Conservation (phyloP, 306 rosid genomes). For the Mucuna pruriens region DNA sequence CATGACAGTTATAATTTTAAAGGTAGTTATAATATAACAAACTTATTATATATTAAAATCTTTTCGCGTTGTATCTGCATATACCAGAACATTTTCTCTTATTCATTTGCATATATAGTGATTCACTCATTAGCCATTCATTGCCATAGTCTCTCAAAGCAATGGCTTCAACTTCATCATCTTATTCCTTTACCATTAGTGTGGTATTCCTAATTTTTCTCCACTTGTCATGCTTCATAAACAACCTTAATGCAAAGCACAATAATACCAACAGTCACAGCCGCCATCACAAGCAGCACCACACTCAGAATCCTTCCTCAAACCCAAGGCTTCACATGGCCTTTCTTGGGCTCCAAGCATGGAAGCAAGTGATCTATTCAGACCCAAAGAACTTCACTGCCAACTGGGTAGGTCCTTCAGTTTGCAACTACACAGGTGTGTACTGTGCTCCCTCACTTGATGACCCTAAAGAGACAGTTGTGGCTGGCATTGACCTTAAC, state of each 20-base stretch:
- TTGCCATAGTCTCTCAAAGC: slow-evolving; percentile 25
- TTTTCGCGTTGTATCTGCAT: no score
- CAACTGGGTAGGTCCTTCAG: slow-evolving; percentile 82
- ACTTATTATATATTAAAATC: no score
- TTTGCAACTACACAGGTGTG: slow-evolving; percentile 76
- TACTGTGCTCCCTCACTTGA: slow-evolving; percentile 69
- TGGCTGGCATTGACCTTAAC: slow-evolving; percentile 89
- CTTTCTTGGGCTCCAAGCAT: slow-evolving; percentile 83
- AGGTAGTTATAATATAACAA: background rate
- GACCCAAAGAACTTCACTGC: slow-evolving; percentile 77
- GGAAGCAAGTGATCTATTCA: slow-evolving; percentile 81
- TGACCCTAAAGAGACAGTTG: slow-evolving; percentile 62
- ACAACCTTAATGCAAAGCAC: slow-evolving; percentile 62
- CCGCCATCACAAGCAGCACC: slow-evolving; percentile 19
- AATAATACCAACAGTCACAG: slow-evolving; percentile 32
- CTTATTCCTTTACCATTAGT: slow-evolving; percentile 37
- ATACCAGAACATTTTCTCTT: background rate
- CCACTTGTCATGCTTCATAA: slow-evolving; percentile 48
- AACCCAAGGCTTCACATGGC: slow-evolving; percentile 71
- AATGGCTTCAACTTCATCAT: slow-evolving; percentile 62
- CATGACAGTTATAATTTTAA: background rate
- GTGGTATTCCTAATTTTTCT: slow-evolving; percentile 48
- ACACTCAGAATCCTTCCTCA: slow-evolving; percentile 27
- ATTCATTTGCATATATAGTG: slow-evolving; percentile 43
- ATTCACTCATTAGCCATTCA: slow-evolving; percentile 39